Conservation (phyloP, 2,329 filamentous ascomycete genomes). For the Exophiala xenobiotica region DNA sequence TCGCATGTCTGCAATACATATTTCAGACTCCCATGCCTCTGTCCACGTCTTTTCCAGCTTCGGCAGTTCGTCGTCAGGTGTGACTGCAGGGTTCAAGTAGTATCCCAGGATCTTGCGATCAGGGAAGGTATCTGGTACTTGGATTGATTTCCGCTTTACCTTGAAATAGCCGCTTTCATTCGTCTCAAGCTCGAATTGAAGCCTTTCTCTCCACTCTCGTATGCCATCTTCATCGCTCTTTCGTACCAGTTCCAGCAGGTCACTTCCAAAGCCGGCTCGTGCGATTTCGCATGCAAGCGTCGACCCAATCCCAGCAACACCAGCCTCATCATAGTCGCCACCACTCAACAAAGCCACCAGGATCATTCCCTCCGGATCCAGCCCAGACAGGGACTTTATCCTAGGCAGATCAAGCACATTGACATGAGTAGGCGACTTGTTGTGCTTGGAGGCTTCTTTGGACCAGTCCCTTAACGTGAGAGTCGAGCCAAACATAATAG, state of each 20-base stretch:
- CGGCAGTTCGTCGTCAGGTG: slow-evolving; percentile 57
- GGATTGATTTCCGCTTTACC: slow-evolving; percentile 69
- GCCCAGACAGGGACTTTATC: slow-evolving; percentile 57
- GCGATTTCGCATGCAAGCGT: slow-evolving; percentile 90
- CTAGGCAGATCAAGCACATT: slow-evolving; percentile 70
- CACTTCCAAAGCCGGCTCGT: slow-evolving; percentile 76
- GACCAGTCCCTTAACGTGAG: slow-evolving; percentile 80
- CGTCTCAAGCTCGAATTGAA: slow-evolving; percentile 74
- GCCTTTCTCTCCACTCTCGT: slow-evolving; percentile 65
- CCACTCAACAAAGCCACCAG: slow-evolving; percentile 92
- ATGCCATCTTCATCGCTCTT: slow-evolving; percentile 31
- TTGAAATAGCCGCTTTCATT: slow-evolving; percentile 83
- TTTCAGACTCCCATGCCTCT: slow-evolving; percentile 40
- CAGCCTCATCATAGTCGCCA: slow-evolving; percentile 87
- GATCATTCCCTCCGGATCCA: slow-evolving; percentile 88
- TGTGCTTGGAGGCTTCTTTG: slow-evolving; percentile 63
- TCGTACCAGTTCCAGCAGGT: slow-evolving; percentile 34
- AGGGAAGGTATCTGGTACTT: slow-evolving; percentile 79
- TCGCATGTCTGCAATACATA: slow-evolving; percentile 68
- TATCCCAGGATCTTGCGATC: slow-evolving; percentile 75
- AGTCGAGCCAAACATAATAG: slow-evolving; percentile 92
- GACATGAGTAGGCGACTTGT: slow-evolving; percentile 77
- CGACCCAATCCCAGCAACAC: slow-evolving; percentile 81
- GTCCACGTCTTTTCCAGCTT: slow-evolving; percentile 59
- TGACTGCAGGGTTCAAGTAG: slow-evolving; percentile 86